Conservation (phyloP, 1,284 basidiomycete species). For the Kwoniella shivajii region DNA sequence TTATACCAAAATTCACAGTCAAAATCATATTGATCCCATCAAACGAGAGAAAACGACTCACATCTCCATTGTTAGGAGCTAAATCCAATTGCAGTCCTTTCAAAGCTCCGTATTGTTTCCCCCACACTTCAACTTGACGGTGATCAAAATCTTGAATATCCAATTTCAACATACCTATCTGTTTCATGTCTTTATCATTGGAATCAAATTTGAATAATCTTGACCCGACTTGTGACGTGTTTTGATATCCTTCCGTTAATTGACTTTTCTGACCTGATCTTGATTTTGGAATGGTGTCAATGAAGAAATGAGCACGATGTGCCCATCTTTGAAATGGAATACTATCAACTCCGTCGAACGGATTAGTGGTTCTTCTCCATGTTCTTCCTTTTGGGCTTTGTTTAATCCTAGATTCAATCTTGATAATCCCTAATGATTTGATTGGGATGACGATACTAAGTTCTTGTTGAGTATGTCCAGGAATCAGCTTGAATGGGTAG, state of each 20-base stretch:
- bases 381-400: slow-evolving; percentile 3
- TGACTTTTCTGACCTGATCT: neutral
- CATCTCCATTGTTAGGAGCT: neutral
- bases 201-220: neutral
- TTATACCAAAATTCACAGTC: no score
- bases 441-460: neutral
- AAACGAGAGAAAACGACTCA: neutral
- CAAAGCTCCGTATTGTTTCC: neutral
- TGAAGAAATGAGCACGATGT: neutral
- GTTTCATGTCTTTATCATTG: neutral
- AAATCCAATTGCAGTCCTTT: neutral
- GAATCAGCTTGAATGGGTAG: neutral
- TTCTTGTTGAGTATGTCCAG: neutral
- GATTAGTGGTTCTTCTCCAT: neutral
- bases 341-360: neutral
- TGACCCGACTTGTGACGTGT: neutral
- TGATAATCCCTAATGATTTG: neutral
- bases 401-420: neutral
- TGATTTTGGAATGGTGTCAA: neutral
- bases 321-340: neutral
- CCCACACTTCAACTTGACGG: neutral
- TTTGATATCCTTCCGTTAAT: no score
- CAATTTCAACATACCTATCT: neutral
- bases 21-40: neutral
- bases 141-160: slow-evolving; percentile 1